Percentiles rank a stretch among this genome's conserved stretches.
phyloP scores from a whole-genome alignment of 2,329 filamentous ascomycete genomes.

The Fusarium cyanostomum region DNA sequence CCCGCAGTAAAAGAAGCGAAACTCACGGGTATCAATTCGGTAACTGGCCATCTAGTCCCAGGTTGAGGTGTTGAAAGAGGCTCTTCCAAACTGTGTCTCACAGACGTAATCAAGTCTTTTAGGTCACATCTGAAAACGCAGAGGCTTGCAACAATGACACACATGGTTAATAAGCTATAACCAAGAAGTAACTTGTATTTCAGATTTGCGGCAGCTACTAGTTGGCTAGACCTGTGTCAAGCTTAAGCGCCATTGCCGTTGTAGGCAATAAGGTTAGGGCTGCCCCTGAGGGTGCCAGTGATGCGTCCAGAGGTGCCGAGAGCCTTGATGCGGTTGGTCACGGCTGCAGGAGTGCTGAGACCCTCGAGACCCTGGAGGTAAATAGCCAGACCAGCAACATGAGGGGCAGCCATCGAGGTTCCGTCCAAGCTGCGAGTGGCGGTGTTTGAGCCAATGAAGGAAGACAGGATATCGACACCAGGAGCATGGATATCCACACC shows the following conservation, averaged over 20 bases:
- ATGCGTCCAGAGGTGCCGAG: conserved; percentile 53
- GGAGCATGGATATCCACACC: conserved; percentile 55
- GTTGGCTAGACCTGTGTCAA: not conserved
- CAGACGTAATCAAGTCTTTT: too few species aligned
- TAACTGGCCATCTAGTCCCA: too few species aligned
- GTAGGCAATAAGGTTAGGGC: conserved; percentile 58
- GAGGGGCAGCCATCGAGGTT: conserved; percentile 55
- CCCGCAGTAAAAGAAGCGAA: too few species aligned
- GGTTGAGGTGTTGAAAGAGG: too few species aligned
- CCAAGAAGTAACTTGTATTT: too few species aligned
- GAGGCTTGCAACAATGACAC: too few species aligned
- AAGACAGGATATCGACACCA: conserved; percentile 50
- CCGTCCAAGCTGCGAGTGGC: conserved; percentile 51
- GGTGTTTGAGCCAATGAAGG: conserved; percentile 54
- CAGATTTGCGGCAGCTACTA: too few species aligned
- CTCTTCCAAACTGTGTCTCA: too few species aligned
- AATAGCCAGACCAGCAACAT: conserved; percentile 52
- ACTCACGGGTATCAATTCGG: too few species aligned
- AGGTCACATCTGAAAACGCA: too few species aligned
- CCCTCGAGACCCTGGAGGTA: conserved; percentile 58
- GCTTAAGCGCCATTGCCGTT: conserved; percentile 51
- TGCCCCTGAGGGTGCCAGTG: conserved; percentile 50
- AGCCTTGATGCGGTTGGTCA: conserved; percentile 54
- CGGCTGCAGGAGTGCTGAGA: conserved; percentile 52
- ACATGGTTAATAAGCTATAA: too few species aligned